A percentile compares a stretch with the other conserved stretches of the same genome.
phyloP scores from a whole-genome alignment of 164 flowering plant species.

The Berberis thunbergii region DNA sequence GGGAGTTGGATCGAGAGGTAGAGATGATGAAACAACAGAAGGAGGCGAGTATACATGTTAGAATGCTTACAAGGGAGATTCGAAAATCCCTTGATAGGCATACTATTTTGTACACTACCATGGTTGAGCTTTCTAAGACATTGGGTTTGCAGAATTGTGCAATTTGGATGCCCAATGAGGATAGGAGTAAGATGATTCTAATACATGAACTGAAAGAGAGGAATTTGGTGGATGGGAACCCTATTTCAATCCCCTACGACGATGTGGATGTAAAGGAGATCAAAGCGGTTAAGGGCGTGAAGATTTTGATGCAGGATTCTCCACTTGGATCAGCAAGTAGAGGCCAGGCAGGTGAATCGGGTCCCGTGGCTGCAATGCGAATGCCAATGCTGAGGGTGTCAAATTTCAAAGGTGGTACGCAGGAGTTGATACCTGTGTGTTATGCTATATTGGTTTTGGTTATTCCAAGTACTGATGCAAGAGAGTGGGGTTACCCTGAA shows the following conservation, averaged over 20 bases:
- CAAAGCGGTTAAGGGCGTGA: constrained; percentile 51
- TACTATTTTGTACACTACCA: constrained; percentile 72
- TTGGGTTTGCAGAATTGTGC: constrained; percentile 75
- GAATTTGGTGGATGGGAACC: constrained; percentile 15
- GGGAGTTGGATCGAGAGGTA: constrained; percentile 81
- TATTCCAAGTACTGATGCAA: constrained; percentile 42
- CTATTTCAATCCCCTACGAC: constrained; percentile 29
- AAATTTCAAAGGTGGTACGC: constrained; percentile 88
- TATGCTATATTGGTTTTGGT: constrained; percentile 81
- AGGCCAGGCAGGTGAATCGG: constrained; percentile 37
- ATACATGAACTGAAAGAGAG: constrained; percentile 57
- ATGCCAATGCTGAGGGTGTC: constrained; percentile 91
- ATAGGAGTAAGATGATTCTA: constrained; percentile 50
- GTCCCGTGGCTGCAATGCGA: constrained; percentile 79
- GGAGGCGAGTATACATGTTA: constrained; percentile 74
- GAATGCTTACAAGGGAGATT: constrained; percentile 93
- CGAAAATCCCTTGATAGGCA: constrained; percentile 79
- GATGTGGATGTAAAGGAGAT: constrained; percentile 58
- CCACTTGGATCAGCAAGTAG: constrained; percentile 51
- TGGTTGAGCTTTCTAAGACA: constrained; percentile 74
- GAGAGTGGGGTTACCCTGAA: constrained; percentile 67
- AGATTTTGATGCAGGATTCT: constrained; percentile 47
- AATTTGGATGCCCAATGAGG: constrained; percentile 86
- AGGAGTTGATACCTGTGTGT: constrained; percentile 52
- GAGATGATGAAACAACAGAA: constrained; percentile 60